Base-by-base conservation (phyloP, 2,329 filamentous ascomycete species). In the Emergomyces orientalis region DNA sequence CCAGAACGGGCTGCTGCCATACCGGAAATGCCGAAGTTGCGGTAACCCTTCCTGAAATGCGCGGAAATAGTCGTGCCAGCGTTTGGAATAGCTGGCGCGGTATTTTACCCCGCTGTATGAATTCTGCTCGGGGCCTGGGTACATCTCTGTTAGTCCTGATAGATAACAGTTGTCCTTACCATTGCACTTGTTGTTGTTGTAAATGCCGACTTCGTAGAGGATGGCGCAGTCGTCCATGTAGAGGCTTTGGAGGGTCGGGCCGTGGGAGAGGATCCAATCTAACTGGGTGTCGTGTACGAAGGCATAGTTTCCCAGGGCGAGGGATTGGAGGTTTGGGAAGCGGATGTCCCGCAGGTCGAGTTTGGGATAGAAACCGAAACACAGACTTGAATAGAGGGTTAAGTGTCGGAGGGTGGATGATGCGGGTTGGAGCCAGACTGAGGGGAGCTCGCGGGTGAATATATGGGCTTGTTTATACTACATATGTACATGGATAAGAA, bases 261-360 rank as follows among this genome's bases (percentile, higher is more conserved):
- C 71, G 3, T 81, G 70, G 0, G 72, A 73, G 0, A 77, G 63
- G 3, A 82, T 74, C 79, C 79, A 82, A 11, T 77, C 75, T 0
- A 81, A 67, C 61, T 82, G 79, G 71, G 74, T 77, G 25, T 80
- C 74, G 41, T 80, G 73, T 4, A 72, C 72, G 57, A 82, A 80
- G 2, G 73, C 71, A 25, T 75, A 78, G 1, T 75, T 75, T 0
- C 77, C 77, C 0, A 82, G 65, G 0, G 73, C 69, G 0, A 82
- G 71, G 0, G 74, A 70, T 39, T 72, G 72, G 4, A 82, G 73
- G 0, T 71, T 68, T 0, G 77, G 77, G 37, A 81, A 77, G n/a
- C 66, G 62, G 65, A 69, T 62, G 25, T 27, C 39, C 0, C 68
- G 67, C 14, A 79, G 71, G 37, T 79, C 72, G 49, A 77, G 70